phyloP scores from a whole-genome alignment of 2,329 filamentous ascomycete genomes.

The Aspergillus neotritici region DNA sequence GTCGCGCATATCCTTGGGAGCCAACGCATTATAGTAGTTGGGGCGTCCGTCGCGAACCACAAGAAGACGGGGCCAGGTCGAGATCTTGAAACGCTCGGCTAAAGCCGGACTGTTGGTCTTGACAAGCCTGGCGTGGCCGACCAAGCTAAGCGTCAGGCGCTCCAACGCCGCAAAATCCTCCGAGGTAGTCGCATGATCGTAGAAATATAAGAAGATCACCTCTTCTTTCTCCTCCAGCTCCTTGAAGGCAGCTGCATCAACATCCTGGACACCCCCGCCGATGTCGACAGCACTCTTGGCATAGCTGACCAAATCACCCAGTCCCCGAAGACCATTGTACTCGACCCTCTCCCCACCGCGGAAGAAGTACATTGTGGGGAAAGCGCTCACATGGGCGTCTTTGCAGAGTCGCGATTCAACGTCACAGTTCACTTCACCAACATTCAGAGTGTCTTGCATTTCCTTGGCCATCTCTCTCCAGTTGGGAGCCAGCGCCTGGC shows the following conservation, averaged over 20 bases:
- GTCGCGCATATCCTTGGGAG: slow-evolving; percentile 89
- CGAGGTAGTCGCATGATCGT: slow-evolving; percentile 85
- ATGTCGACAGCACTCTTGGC: slow-evolving; percentile 79
- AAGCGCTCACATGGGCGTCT: slow-evolving; percentile 72
- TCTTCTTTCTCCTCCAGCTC: slow-evolving; percentile 87
- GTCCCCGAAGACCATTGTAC: slow-evolving; percentile 82
- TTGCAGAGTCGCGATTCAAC: slow-evolving; percentile 83
- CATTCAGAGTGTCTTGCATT: slow-evolving; percentile 82
- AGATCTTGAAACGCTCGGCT: slow-evolving; percentile 83
- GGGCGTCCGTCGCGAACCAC: slow-evolving; percentile 85
- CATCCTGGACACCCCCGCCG: slow-evolving; percentile 69
- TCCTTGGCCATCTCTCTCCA: slow-evolving; percentile 88
- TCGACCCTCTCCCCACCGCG: slow-evolving; percentile 85
- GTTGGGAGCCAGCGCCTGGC: slow-evolving; percentile 82
- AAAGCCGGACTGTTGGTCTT: slow-evolving; percentile 78
- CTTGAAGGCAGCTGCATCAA: slow-evolving; percentile 70
- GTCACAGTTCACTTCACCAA: slow-evolving; percentile 96
- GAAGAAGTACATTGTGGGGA: slow-evolving; percentile 90
- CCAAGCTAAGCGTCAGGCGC: slow-evolving; percentile 75
- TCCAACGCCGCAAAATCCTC: slow-evolving; percentile 91
- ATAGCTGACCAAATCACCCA: slow-evolving; percentile 84
- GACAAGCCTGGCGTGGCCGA: slow-evolving; percentile 86
- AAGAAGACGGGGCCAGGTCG: slow-evolving; percentile 88
- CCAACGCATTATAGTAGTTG: slow-evolving; percentile 81
- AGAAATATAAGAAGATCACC: slow-evolving; percentile 96